phyloP scores from a whole-genome alignment of 2,329 filamentous ascomycete genomes.

The Microcyclospora tardicrescens region DNA sequence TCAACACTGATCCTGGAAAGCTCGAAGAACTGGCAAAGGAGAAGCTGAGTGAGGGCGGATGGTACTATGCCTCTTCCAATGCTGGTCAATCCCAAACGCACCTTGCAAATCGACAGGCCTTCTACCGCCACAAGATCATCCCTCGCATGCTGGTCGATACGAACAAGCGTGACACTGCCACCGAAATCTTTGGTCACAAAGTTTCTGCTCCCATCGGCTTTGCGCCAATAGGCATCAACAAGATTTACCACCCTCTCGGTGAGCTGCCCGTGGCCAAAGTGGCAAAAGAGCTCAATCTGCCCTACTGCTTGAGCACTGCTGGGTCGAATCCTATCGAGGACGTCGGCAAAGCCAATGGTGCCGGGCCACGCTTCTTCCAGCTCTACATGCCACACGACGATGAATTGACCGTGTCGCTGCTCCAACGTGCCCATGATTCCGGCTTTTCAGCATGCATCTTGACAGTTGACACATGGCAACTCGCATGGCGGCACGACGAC shows the following conservation, averaged over 20 bases:
- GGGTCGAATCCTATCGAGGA: conserved; percentile 45
- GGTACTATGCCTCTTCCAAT: conserved; percentile 47
- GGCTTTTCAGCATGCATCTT: conserved; percentile 48
- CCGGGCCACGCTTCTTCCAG: conserved; percentile 45
- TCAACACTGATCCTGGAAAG: conserved; percentile 45
- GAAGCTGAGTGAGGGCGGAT: conserved; percentile 44
- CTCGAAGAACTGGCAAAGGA: conserved; percentile 46
- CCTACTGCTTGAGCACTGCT: conserved; percentile 48
- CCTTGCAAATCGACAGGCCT: conserved; percentile 48
- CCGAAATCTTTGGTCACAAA: conserved; percentile 47
- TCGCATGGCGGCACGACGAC: conserved; percentile 50
- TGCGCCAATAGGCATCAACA: conserved; percentile 52
- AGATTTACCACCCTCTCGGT: conserved; percentile 47
- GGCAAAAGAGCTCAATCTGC: conserved; percentile 45
- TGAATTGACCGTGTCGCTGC: conserved; percentile 42
- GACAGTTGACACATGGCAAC: conserved; percentile 51
- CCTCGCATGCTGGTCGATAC: conserved; percentile 50
- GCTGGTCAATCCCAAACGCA: conserved; percentile 42
- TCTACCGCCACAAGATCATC: conserved; percentile 51
- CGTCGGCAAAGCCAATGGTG: conserved; percentile 43
- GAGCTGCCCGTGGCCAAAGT: conserved; percentile 49
- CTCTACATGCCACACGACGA: conserved; percentile 53
- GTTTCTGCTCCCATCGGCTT: conserved; percentile 51
- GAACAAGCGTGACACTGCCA: conserved; percentile 43
- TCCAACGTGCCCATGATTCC: conserved; percentile 40